Evolutionary conservation across 345 rosid genomes (phyloP), one percentile per base, ranked within the genome.

Genomic region (Moricandia arvensis): DNA sequence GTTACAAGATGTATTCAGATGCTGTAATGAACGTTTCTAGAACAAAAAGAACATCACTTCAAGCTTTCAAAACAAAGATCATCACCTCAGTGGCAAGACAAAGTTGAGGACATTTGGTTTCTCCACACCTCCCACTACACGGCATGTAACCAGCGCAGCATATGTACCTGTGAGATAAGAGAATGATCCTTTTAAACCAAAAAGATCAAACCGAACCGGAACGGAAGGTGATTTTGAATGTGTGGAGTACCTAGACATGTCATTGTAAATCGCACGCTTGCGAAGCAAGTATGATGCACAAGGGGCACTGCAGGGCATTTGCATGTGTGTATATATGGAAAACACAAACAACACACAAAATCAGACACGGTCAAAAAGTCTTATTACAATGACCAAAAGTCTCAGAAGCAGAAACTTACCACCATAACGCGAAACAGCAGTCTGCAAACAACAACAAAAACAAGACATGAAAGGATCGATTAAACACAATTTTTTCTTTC

Each of bases 261-360:
- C 99, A 89, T 95, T 82, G 82, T 95, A 92, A 63, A 95, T 88
- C 0, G 99, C 97, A 81, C 99, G 84, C 80, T 88, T 95, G 34
- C 99, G 97, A 59, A 95, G 98, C 80, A 95, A 59, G 87, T 95
- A 95, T 7, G 99, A 95, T 35, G 80, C 93, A 79, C 99, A 95
- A 33, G 98, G 99, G 3, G 74, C 94, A 85, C 99, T 95, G 68
- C 58, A 49, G n/a, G n/a, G n/a, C n/a, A n/a, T n/a, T n/a, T n/a
- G n/a, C n/a, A n/a, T n/a, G n/a, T n/a, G n/a, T n/a, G n/a, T n/a
- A n/a, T n/a, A n/a, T n/a, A n/a, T n/a, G n/a, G n/a, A n/a, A 11
- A 51, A 15, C 38, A 69, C 4, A 38, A 16, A 33, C 8, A 12
- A 49, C 4, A 49, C 21, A 2, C 29, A 63, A 38, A 55, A 76